Percentiles rank a stretch among this genome's conserved stretches.
phyloP scores from a whole-genome alignment of 148 eudicot genomes.

The Rhododendron simsii region DNA sequence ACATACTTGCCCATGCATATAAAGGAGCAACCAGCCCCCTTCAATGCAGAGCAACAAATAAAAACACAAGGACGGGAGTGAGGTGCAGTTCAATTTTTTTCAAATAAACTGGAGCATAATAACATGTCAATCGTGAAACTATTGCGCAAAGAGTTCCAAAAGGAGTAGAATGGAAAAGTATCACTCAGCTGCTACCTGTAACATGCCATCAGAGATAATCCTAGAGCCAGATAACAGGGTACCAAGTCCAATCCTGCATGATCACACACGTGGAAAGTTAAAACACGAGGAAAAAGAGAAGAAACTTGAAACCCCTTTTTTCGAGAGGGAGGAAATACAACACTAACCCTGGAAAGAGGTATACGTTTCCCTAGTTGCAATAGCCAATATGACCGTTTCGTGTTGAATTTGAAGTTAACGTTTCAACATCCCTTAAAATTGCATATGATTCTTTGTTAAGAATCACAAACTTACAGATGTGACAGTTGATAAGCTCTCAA shows the following conservation, averaged over 20 bases:
- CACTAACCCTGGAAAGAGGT: constrained; percentile 94
- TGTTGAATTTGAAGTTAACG: no score
- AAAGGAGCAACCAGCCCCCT: no score
- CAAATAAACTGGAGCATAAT: neutral
- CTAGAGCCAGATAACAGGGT: constrained; percentile 86
- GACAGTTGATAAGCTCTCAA: neutral
- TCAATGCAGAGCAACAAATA: neutral
- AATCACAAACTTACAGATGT: neutral
- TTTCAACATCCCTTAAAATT: no score
- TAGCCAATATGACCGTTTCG: no score
- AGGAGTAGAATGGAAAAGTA: constrained; percentile 22
- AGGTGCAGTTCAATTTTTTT: neutral
- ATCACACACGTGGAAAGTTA: constrained; percentile 2
- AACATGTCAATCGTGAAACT: neutral
- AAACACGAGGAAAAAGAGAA: neutral
- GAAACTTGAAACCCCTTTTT: neutral
- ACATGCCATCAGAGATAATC: constrained; percentile 87
- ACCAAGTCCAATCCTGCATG: constrained; percentile 88
- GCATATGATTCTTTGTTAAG: no score
- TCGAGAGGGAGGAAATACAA: neutral
- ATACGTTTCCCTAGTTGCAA: constrained; percentile 32
- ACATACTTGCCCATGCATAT: neutral
- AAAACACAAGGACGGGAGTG: neutral
- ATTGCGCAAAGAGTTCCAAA: neutral
- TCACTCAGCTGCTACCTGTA: constrained; percentile 98